Evolutionary conservation across 495 filamentous ascomycete genomes (phyloP).

Genomic region (Lepraria neglecta): DNA sequence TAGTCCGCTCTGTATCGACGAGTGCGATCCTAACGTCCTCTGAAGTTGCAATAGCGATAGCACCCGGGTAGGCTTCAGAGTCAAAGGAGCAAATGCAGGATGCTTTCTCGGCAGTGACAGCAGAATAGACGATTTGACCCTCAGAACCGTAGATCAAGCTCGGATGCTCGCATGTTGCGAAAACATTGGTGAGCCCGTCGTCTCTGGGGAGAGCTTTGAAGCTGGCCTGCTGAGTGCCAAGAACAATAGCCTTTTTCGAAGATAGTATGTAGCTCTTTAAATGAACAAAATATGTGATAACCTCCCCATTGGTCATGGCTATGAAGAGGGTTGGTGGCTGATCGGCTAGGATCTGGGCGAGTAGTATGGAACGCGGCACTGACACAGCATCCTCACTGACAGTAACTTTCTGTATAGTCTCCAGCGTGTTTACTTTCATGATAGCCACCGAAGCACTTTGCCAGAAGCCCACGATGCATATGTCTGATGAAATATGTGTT

Average conservation of each 20-base stretch:
- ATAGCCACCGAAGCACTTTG: constrained; percentile 67
- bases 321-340: constrained; percentile 73
- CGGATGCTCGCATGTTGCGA: constrained; percentile 89
- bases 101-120: constrained; percentile 87
- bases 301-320: constrained; percentile 90
- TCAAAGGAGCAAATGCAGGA: constrained; percentile 77
- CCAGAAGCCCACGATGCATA: constrained; percentile 82
- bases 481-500: constrained; percentile 36
- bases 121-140: constrained; percentile 83
- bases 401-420: constrained; percentile 56
- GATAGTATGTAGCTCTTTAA: constrained; percentile 51
- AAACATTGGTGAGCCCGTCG: constrained; percentile 67
- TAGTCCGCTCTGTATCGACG: constrained; percentile 78
- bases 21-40: constrained; percentile 70
- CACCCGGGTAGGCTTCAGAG: constrained; percentile 67
- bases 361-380: constrained; percentile 73
- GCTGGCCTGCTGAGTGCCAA: constrained; percentile 77
- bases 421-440: constrained; percentile 56
- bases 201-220: constrained; percentile 68
- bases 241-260: constrained; percentile 68
- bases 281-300: constrained; percentile 78
- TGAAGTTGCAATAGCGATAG: constrained; percentile 73
- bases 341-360: constrained; percentile 61
- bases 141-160: constrained; percentile 87
- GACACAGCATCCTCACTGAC: constrained; percentile 53